Conservation (phyloP, 75 land plant species). For the Pinus tabuliformis region DNA sequence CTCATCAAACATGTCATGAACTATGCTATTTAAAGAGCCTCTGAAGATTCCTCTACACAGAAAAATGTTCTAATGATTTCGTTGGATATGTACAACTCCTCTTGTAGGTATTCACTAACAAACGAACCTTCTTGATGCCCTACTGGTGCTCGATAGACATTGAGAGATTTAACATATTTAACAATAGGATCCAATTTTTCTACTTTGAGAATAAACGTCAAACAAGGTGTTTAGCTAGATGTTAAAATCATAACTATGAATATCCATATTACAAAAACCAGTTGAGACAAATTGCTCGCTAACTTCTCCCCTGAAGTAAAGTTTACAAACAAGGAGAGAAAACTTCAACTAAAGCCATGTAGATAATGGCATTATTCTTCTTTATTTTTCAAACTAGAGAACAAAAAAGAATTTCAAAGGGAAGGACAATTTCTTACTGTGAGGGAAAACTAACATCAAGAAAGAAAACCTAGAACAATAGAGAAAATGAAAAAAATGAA, state of each 20-base stretch:
- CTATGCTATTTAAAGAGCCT: slow-evolving; percentile 25
- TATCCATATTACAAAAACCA: slow-evolving; percentile 77
- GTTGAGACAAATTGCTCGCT: slow-evolving; percentile 56
- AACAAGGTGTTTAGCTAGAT: slow-evolving; percentile 85
- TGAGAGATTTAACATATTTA: slow-evolving; percentile 19
- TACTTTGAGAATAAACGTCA: slow-evolving; percentile 78
- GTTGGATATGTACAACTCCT: slow-evolving; percentile 15
- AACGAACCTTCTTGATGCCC: slow-evolving; percentile 51
- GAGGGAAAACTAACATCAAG: no score
- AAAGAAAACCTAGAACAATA: no score
- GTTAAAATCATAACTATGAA: slow-evolving; percentile 83
- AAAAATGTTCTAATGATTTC: slow-evolving; percentile 8
- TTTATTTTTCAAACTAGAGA: no score
- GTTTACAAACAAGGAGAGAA: background rate
- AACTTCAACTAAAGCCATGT: no score
- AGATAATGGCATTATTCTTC: background rate
- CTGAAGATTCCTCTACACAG: slow-evolving; percentile 12
- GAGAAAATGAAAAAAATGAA: no score
- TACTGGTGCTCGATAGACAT: slow-evolving; percentile 14
- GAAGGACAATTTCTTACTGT: no score
- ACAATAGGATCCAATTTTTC: slow-evolving; percentile 27
- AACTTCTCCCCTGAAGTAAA: slow-evolving; percentile 57
- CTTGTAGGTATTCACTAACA: slow-evolving; percentile 24
- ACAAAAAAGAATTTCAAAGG: no score
- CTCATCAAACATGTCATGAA: slow-evolving; percentile 35